Evolutionary conservation across 768 basidiomycete species (phyloP), one percentile per base, ranked within the genome.

Genomic region (Boletus pseudo-olivaceus): DNA sequence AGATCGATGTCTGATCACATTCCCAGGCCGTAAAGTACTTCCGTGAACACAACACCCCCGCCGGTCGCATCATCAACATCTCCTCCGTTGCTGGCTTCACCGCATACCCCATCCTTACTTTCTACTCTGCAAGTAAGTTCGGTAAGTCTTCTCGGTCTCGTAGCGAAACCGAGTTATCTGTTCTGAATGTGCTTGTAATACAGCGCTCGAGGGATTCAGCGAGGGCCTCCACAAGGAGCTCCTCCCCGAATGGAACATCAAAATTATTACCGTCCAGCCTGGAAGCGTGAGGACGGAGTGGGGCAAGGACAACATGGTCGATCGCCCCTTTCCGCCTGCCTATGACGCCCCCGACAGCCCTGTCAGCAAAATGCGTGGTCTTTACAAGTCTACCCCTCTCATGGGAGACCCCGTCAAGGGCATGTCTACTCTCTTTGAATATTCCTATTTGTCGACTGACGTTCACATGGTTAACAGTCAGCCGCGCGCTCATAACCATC

Each of bases 21-120:
- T 14, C 10, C 2, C 14, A 65, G 64, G 64, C 61, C 0, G 62
- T 73, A 14, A 59, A 55, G 41, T 67, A 64, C 48, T 73, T 73
- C 56, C 63, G 68, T 7, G 66, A 67, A 19, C 58, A 60, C 47
- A 68, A 71, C 19, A 49, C n/a, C 6, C 54, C 63, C 1, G 55
- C 63, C 0, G 63, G 63, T 32, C 63, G 63, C 29, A 54, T 65
- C 38, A 38, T 66, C 51, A 67, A 67, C 8, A 29, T 66, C 23
- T 62, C 62, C 6, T 65, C 62, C 5, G 55, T 14, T 2, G 58
- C 50, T 29, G 66, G 66, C 17, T 66, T 67, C 51, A 26, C 12
- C 5, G 57, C 42, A 1, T 40, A 53, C 23, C 54, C 66, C 9
- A 54, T 61, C 20, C 57, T 67, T 2, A 53, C 59, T 2, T 64